Base-by-base conservation (phyloP, 495 filamentous ascomycete genomes). In the Penicillium odoratum region DNA sequence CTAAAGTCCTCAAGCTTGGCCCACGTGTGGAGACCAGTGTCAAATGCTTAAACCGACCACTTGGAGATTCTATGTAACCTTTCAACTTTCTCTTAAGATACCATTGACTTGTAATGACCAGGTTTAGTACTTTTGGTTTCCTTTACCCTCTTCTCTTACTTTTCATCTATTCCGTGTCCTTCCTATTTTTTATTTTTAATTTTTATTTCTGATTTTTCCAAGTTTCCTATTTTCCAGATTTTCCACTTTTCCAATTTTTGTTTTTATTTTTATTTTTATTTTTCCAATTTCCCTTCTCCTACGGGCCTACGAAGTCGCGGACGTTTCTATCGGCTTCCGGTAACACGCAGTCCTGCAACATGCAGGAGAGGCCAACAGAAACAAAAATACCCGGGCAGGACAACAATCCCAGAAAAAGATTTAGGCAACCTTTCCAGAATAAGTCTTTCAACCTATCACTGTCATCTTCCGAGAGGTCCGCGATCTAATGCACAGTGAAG, bases 31-130 rank as follows among this genome's bases (percentile, higher is more conserved):
- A 58, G 46, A 26, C 25, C 43, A 54, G 51, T 57, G 21, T 59
- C 51, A 58, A 63, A 63, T 63, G 63, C 60, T 63, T 68, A 62
- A 57, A 63, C 28, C 36, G 44, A 67, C 64, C 10, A 48, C 57
- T 40, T 21, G 13, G 15, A 29, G 21, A 45, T 43, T 40, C 25
- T 26, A 21, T 15, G 26, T 49, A 26, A 9, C n/a, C 13, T 25
- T 38, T 25, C 40, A 26, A 25, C 7, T 25, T 10, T 42, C 33
- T 36, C 8, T 9, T 36, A 21, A 21, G 21, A 21, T 21, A 21
- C 21, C 21, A 21, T 21, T 21, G 31, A 33, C 31, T 33, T 10
- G 10, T 10, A 33, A 6, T 33, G 31, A 7, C 7, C 31, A 33
- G 30, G 21, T 21, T 21, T 10, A 9, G 33, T 36, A 36, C 33